Conservation (phyloP, 441 rosid genomes). For the Arabidopsis hybrid region DNA sequence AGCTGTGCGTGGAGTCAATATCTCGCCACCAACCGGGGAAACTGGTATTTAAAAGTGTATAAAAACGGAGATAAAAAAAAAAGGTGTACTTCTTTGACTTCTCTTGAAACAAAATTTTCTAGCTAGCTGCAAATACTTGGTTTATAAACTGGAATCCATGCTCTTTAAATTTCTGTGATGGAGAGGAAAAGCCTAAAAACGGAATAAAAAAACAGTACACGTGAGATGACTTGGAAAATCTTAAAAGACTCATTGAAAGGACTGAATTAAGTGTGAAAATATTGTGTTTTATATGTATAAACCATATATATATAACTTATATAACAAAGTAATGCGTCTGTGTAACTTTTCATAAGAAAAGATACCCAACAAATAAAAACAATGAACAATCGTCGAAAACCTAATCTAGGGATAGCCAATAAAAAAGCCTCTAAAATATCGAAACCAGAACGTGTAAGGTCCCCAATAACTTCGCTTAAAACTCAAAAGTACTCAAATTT, state of each 20-base stretch:
- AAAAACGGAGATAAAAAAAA: not conserved
- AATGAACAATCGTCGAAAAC: slow-evolving; percentile 24
- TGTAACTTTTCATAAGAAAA: not conserved
- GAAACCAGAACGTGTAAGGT: slow-evolving; percentile 9
- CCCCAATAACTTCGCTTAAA: not conserved
- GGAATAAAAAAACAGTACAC: no score
- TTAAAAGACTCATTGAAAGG: no score
- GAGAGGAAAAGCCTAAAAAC: no score
- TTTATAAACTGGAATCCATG: no score
- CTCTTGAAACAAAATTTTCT: slow-evolving; percentile 2
- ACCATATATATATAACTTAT: no score
- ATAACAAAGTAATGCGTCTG: no score
- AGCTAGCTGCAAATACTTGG: not conserved
- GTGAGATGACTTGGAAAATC: no score
- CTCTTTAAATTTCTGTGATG: no score
- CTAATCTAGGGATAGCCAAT: slow-evolving; percentile 4
- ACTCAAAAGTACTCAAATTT: no score
- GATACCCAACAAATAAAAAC: slow-evolving; percentile 20
- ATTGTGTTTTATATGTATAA: no score
- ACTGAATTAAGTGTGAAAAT: no score
- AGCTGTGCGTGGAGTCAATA: slow-evolving; percentile 21
- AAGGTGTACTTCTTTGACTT: slow-evolving; percentile 42
- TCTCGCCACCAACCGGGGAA: slow-evolving; percentile 31
- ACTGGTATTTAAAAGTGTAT: not conserved
- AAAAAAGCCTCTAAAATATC: slow-evolving; percentile 10